Evolutionary conservation across 1,284 basidiomycete species (phyloP), one percentile per base, ranked within the genome.

Genomic region (Hortiboletus rubellus): DNA sequence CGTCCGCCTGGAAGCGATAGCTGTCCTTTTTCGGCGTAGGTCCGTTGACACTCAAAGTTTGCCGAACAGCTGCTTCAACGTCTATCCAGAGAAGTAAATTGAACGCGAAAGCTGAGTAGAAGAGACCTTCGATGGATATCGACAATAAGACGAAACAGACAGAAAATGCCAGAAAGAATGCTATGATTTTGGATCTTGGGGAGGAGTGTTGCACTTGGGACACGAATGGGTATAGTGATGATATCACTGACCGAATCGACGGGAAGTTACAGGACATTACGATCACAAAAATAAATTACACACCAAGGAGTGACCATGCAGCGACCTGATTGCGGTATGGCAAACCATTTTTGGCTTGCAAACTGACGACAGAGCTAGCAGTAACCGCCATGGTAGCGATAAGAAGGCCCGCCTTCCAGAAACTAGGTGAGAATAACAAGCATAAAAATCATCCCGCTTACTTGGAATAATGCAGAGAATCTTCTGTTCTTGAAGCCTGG

Each of bases 81-180:
- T 83, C 79, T 31, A 88, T 79, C 93, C 94, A 96, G 1, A 84
- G 64, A 12, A 82, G 70, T 46, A 95, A 71, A 3, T 84, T 85
- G 10, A 76, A 73, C 0, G 85, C 82, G 67, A 89, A 95, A 15
- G 83, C 77, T 15, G 83, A 77, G 65, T 87, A 94, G 73, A 96
- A 96, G 11, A 94, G 76, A 0, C 88, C 89, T 66, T 96, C 93
- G 44, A 90, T 85, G 57, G 88, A 89, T 65, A 95, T 86, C 2
- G 92, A 92, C 17, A 96, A 79, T 36, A 94, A 79, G 36, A 94
- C 79, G 59, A 94, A 95, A 61, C 86, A 86, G 1, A 88, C 87
- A 0, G 85, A 84, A 62, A 94, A 89, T 2, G 85, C 85, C 49
- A 91, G 77, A 72, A 90, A 89, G 64, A 86, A 82, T 45, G 78